Evolutionary conservation across 2,329 filamentous ascomycete genomes (phyloP).

Genomic region (Xylariaceae sp.): DNA sequence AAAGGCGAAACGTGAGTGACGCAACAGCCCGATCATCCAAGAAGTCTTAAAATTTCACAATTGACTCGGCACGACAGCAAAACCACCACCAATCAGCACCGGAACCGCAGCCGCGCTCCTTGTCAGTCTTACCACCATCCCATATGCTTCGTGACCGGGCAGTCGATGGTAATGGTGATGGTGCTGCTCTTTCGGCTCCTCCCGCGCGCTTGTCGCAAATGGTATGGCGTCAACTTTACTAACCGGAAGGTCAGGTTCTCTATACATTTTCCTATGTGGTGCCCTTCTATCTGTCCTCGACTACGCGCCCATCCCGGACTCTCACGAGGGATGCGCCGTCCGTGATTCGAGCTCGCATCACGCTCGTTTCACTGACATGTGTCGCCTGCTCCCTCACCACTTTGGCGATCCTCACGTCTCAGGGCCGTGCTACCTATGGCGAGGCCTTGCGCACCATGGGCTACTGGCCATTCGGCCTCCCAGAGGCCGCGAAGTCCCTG

Average conservation of each 20-base stretch:
- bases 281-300: constrained; percentile 78
- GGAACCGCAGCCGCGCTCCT: constrained; percentile 34
- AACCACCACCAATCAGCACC: constrained; percentile 39
- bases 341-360: constrained; percentile 80
- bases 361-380: constrained; percentile 73
- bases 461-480: constrained; percentile 67
- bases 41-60: background rate
- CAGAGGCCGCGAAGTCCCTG: constrained; percentile 60
- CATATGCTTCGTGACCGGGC: constrained; percentile 8
- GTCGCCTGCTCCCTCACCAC: constrained; percentile 61
- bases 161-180: background rate
- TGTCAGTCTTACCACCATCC: constrained; percentile 26
- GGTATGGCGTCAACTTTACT: background rate
- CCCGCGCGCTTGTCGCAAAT: constrained; percentile 8
- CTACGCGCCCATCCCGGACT: constrained; percentile 71
- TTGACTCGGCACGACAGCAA: constrained; percentile 28
- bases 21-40: background rate
- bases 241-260: constrained; percentile 48
- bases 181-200: background rate
- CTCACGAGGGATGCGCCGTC: constrained; percentile 82
- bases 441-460: constrained; percentile 66
- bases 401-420: constrained; percentile 56
- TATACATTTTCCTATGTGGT: constrained; percentile 88
- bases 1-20: constrained; percentile 29
- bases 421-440: constrained; percentile 43